Conservation (phyloP, 108 stramenopile species). For the Chaetoceros tenuissimus region DNA sequence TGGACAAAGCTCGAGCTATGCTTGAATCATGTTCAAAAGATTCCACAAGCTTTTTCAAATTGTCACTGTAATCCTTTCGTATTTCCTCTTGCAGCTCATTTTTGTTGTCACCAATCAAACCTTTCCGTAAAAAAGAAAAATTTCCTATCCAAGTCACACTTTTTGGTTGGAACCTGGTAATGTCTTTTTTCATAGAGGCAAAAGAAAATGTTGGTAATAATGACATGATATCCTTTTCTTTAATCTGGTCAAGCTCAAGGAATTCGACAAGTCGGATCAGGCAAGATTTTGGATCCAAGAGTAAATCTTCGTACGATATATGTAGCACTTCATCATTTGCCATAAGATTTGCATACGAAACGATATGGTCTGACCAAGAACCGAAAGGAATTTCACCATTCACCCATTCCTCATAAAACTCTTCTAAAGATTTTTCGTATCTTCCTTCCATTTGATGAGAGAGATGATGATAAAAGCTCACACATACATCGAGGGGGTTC, state of each 20-base stretch:
- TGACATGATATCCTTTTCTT: conserved; percentile 11
- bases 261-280: conserved; percentile 21
- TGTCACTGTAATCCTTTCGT: no score
- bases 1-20: no score
- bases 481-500: conserved; percentile 38
- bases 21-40: no score
- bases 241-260: conserved; percentile 15
- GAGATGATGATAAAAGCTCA: conserved; percentile 63
- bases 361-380: conserved; percentile 41
- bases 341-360: conserved; percentile 27
- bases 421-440: conserved; percentile 17
- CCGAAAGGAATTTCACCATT: conserved; percentile 45
- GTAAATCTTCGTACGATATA: conserved; percentile 29
- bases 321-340: conserved; percentile 19
- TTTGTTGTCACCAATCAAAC: background rate
- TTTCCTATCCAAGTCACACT: conserved; percentile 30
- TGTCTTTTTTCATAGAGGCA: conserved; percentile 24
- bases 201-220: conserved; percentile 27
- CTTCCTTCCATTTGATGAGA: conserved; percentile 50
- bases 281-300: conserved; percentile 12
- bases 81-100: no score
- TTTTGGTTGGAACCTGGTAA: conserved; percentile 24
- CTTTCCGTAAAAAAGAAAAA: conserved; percentile 8
- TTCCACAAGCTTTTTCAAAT: no score
- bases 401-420: conserved; percentile 40